Conservation (phyloP, 257 asterid species). For the Solanum etuberosum region DNA sequence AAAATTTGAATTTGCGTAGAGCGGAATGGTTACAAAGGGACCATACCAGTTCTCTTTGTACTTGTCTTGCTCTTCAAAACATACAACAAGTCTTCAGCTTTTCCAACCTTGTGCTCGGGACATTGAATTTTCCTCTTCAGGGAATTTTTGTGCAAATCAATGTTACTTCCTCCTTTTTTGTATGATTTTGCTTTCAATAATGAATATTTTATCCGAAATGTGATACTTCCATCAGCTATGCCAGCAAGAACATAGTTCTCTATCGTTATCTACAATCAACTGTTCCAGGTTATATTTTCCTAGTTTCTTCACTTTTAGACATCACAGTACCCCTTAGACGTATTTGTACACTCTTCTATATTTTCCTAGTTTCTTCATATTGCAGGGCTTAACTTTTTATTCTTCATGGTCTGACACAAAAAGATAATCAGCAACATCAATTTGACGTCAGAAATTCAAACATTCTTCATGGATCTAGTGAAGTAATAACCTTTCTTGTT, state of each 20-base stretch:
- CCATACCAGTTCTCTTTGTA: neutral
- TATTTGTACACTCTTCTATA: neutral
- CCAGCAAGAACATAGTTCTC: neutral
- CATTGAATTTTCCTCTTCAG: neutral
- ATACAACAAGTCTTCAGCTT: neutral
- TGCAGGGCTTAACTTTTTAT: neutral
- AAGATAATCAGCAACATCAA: neutral
- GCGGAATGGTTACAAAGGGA: neutral
- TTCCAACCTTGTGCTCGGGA: neutral
- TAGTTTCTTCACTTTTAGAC: neutral
- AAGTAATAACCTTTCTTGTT: neutral
- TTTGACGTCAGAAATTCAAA: neutral
- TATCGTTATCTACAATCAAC: neutral
- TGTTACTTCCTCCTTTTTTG: neutral
- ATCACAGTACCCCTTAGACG: neutral
- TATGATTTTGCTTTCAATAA: neutral
- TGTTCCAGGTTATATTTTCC: neutral
- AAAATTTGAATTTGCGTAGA: neutral
- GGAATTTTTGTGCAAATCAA: neutral
- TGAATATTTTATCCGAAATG: neutral
- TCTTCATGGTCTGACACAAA: neutral
- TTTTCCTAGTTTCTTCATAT: neutral
- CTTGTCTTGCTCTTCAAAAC: neutral
- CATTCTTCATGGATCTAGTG: neutral
- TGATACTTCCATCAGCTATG: neutral